These are phyloP conservation scores for Phytophthora tubulina DNA, from an alignment of 352 stramenopile species.

Conservation along the genomic window DNA sequence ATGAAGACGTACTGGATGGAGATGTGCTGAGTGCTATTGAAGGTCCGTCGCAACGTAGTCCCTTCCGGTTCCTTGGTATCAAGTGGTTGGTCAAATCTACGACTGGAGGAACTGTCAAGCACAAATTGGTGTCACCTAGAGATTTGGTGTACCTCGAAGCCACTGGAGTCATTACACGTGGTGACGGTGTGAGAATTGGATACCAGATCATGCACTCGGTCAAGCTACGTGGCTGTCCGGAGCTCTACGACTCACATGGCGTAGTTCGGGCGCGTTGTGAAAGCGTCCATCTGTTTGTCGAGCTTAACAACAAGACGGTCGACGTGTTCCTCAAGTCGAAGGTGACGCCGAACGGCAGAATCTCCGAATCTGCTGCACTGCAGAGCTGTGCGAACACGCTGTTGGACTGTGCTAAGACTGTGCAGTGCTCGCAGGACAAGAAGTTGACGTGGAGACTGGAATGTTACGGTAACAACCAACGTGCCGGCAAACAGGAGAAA, in stretches of 20 bases:
- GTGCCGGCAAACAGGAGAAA: constrained; percentile 31
- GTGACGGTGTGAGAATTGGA: constrained; percentile 62
- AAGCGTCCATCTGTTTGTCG: constrained; percentile 56
- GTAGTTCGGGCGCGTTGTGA: constrained; percentile 51
- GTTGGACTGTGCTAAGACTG: constrained; percentile 53
- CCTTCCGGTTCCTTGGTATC: constrained; percentile 73
- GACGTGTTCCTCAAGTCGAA: constrained; percentile 54
- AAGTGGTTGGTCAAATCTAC: constrained; percentile 76
- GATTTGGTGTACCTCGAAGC: constrained; percentile 80
- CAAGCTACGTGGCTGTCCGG: constrained; percentile 45
- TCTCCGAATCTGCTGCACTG: constrained; percentile 41
- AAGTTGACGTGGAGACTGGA: constrained; percentile 60
- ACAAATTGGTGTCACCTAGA: constrained; percentile 48
- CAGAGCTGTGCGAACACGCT: constrained; percentile 50
- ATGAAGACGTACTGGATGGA: constrained; percentile 62
- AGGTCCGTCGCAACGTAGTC: constrained; percentile 60
- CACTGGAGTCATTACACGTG: constrained; percentile 61
- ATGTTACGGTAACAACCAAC: constrained; percentile 28
- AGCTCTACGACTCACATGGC: constrained; percentile 45
- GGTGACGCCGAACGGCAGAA: constrained; percentile 42
- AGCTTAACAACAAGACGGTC: constrained; percentile 39
- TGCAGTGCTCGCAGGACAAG: constrained; percentile 61
- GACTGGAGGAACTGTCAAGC: constrained; percentile 45
- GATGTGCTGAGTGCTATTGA: constrained; percentile 69
- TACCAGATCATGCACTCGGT: constrained; percentile 81